Percentiles rank a stretch among this genome's conserved stretches.
phyloP scores from a whole-genome alignment of 2,329 filamentous ascomycete genomes.

The Fusarium oxysporum region DNA sequence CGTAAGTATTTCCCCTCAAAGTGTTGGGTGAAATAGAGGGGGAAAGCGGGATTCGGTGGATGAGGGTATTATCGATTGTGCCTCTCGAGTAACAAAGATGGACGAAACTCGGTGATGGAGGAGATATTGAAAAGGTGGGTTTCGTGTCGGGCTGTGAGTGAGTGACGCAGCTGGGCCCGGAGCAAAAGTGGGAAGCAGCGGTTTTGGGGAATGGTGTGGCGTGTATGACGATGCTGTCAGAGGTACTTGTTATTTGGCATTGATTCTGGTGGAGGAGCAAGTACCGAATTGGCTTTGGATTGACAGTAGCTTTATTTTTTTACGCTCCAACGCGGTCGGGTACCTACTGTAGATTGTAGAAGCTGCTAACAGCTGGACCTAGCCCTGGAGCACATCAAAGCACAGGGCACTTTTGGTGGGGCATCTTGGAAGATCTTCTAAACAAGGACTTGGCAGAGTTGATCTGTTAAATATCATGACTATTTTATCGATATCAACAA shows the following conservation, averaged over 20 bases:
- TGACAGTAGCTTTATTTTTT: slow-evolving; percentile 5
- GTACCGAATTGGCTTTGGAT: neutral
- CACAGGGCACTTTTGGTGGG: slow-evolving; percentile 22
- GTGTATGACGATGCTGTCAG: slow-evolving; percentile 42
- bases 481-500: neutral
- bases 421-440: neutral
- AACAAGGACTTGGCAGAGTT: slow-evolving; percentile 4
- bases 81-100: slow-evolving; percentile 13
- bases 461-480: neutral
- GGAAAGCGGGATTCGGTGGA: slow-evolving; percentile 12
- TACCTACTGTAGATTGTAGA: neutral
- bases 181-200: slow-evolving; percentile 45
- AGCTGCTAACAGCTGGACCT: neutral
- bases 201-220: slow-evolving; percentile 40
- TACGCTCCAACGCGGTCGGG: slow-evolving; percentile 18
- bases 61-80: slow-evolving; percentile 34
- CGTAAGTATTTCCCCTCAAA: neutral
- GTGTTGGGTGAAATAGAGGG: neutral
- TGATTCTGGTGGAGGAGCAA: accelerated
- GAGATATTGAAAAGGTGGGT: slow-evolving; percentile 26
- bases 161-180: slow-evolving; percentile 35
- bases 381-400: slow-evolving; percentile 33
- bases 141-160: slow-evolving; percentile 30
- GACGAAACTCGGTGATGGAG: slow-evolving; percentile 19
- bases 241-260: slow-evolving; percentile 11